Percentiles rank a stretch among this genome's conserved stretches.
Conservation (phyloP, 1,139 yeast genomes). For the Protomyces lactucae-debilis region DNA sequence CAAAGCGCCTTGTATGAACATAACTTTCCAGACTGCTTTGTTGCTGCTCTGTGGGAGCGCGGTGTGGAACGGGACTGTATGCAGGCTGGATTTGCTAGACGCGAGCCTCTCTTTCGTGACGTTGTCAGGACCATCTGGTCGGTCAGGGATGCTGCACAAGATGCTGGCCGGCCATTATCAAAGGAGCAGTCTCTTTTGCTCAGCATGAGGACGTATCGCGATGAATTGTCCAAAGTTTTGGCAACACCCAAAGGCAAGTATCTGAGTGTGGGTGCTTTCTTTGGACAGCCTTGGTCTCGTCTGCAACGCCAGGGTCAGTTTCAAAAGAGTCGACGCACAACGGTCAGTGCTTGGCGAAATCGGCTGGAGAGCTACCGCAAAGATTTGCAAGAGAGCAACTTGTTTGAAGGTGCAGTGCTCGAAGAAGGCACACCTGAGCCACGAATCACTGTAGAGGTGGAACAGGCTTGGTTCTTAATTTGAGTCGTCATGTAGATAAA, state of each 20-base stretch:
- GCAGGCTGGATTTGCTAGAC: neutral
- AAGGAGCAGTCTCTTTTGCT: conserved; percentile 2
- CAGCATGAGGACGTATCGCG: conserved; percentile 3
- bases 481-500: neutral
- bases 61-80: conserved; percentile 10
- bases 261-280: neutral
- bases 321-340: neutral
- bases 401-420: neutral
- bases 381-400: neutral
- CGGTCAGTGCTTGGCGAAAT: neutral
- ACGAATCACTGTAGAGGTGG: neutral
- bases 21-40: conserved; percentile 17
- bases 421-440: neutral
- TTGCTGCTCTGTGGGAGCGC: conserved; percentile 17
- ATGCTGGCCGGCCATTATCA: neutral
- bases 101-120: conserved; percentile 2
- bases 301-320: neutral
- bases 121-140: conserved; percentile 9
- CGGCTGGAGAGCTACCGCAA: neutral
- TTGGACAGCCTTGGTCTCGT: neutral
- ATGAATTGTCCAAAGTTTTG: neutral
- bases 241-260: neutral
- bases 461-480: neutral
- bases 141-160: conserved; percentile 1
- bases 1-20: conserved; percentile 4